A percentile compares a stretch with the other conserved stretches of the same genome.
phyloP scores from a whole-genome alignment of 192 early-diverging fungal genomes.

The Gigaspora rosea region DNA sequence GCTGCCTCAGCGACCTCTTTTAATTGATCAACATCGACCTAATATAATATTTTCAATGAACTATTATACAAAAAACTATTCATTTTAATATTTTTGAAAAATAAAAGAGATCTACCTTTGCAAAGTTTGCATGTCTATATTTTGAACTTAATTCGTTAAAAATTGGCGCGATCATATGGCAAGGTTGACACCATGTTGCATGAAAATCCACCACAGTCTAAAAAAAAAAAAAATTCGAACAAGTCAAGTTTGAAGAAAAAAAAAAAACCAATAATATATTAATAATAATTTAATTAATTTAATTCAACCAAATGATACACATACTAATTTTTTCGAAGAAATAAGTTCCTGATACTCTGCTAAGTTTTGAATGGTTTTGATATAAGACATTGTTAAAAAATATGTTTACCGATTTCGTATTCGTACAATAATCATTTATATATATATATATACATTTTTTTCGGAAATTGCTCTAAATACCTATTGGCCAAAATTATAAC shows the following conservation, averaged over 20 bases:
- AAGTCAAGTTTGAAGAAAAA: no score
- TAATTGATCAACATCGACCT: constrained; percentile 36
- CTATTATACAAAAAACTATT: not conserved
- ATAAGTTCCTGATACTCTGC: constrained; percentile 3
- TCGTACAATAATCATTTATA: no score
- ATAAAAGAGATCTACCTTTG: constrained; percentile 43
- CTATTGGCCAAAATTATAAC: no score
- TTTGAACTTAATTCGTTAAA: constrained; percentile 49
- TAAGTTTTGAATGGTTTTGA: constrained; percentile 8
- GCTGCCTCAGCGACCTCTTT: constrained; percentile 3
- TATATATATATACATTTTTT: no score
- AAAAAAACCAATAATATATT: not conserved
- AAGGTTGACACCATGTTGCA: constrained; percentile 53
- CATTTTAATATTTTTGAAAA: not conserved
- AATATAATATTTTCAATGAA: no score
- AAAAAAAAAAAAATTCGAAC: constrained; percentile 6
- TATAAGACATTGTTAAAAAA: constrained; percentile 6
- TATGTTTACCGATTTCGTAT: no score
- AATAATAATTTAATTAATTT: not conserved
- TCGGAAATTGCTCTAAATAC: no score
- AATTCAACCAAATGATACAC: no score
- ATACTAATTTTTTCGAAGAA: constrained; percentile 25
- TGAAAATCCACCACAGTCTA: constrained; percentile 61
- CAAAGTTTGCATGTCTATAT: constrained; percentile 53
- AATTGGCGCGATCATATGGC: constrained; percentile 56